A percentile compares a stretch with the other conserved stretches of the same genome.
phyloP scores from a whole-genome alignment of 768 basidiomycete species.

The Lepiota subincarnata region DNA sequence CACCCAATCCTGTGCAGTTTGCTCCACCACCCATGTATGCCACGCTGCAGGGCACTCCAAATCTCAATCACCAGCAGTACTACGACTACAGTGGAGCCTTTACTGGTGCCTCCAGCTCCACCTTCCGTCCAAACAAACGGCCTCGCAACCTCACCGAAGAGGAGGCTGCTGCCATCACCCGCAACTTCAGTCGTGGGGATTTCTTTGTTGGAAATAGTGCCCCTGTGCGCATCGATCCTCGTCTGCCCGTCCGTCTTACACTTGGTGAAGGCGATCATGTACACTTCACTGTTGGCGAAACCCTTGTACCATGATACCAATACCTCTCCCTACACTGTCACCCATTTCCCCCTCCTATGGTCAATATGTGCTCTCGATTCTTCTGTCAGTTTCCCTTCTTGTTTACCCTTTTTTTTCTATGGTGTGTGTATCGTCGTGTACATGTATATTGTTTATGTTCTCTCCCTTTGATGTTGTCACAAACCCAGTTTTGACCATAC shows the following conservation, averaged over 20 bases:
- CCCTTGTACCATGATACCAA: conserved; percentile 27
- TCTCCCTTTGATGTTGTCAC: no score
- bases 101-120: conserved; percentile 66
- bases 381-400: background rate
- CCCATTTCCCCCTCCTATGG: background rate
- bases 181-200: conserved; percentile 77
- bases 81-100: conserved; percentile 75
- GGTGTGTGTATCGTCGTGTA: background rate
- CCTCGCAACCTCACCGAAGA: conserved; percentile 79
- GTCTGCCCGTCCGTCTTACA: conserved; percentile 73
- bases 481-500: no score
- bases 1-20: conserved; percentile 35
- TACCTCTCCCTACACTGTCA: background rate
- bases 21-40: conserved; percentile 50
- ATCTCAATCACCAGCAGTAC: conserved; percentile 60
- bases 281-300: conserved; percentile 52
- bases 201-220: conserved; percentile 80
- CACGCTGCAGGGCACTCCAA: conserved; percentile 40
- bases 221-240: conserved; percentile 79
- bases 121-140: conserved; percentile 78
- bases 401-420: background rate
- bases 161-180: conserved; percentile 78
- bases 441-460: background rate
- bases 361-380: background rate
- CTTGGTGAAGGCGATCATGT: conserved; percentile 82